These are phyloP conservation scores for Stropharia rugosoannulata DNA, from an alignment of 768 basidiomycete genomes.

Conservation along the genomic window DNA sequence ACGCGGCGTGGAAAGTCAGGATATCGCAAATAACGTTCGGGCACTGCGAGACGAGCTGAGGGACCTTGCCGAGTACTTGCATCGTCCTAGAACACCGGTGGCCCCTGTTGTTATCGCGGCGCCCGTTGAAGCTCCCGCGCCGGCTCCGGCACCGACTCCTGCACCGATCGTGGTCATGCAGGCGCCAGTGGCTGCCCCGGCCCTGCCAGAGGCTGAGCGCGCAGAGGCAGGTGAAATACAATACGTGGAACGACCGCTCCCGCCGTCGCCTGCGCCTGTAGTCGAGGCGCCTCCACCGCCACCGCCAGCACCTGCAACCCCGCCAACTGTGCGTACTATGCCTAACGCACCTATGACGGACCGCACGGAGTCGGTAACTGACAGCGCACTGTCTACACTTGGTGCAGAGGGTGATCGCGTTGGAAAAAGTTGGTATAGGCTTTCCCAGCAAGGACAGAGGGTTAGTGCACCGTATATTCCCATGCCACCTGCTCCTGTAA, in stretches of 20 bases:
- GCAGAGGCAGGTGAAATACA: conserved; percentile 36
- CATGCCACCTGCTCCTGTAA: conserved; percentile 56
- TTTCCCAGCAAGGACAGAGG: background rate
- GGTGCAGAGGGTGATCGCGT: conserved; percentile 8
- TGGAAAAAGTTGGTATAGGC: conserved; percentile 29
- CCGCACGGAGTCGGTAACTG: conserved; percentile 26
- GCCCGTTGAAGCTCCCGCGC: background rate
- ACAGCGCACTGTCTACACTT: conserved; percentile 27
- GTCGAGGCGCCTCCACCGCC: background rate
- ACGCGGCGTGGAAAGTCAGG: conserved; percentile 62
- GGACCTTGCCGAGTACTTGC: conserved; percentile 58
- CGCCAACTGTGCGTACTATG: conserved; percentile 3
- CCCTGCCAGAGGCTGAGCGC: conserved; percentile 12
- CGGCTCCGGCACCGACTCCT: background rate
- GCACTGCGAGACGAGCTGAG: conserved; percentile 69
- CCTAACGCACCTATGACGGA: conserved; percentile 11
- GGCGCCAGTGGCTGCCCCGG: background rate
- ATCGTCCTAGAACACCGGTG: conserved; percentile 36
- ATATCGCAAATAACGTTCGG: conserved; percentile 64
- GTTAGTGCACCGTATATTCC: conserved; percentile 32
- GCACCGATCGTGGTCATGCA: background rate
- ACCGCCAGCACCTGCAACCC: background rate
- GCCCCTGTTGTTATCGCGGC: conserved; percentile 12
- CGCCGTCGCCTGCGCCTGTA: background rate
- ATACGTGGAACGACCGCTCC: background rate